Conservation (phyloP, 495 filamentous ascomycete genomes). For the Xylaria nigripes region DNA sequence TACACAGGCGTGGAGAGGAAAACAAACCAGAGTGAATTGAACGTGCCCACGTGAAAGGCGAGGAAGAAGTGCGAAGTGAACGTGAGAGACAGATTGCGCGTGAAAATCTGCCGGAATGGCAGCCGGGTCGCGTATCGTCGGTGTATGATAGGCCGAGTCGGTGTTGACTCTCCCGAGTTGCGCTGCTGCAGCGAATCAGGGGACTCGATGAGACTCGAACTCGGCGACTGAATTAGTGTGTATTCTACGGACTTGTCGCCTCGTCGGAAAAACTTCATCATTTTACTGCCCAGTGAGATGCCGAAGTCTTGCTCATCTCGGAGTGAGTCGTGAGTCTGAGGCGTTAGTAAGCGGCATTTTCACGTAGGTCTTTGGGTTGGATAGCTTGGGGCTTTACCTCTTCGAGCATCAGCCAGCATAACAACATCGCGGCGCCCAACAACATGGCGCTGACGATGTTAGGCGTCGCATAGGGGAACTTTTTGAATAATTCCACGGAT, state of each 20-base stretch:
- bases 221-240: slow-evolving; percentile 16
- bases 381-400: slow-evolving; percentile 41
- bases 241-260: slow-evolving; percentile 17
- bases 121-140: slow-evolving; percentile 38
- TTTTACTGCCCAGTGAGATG: slow-evolving; percentile 27
- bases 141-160: slow-evolving; percentile 1
- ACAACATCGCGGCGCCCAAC: slow-evolving; percentile 45
- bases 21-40: slow-evolving; percentile 76
- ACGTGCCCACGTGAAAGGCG: slow-evolving; percentile 70
- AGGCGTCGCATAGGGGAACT: slow-evolving; percentile 66
- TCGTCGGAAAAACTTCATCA: slow-evolving; percentile 16
- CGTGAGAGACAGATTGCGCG: slow-evolving; percentile 59
- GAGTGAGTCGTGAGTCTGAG: slow-evolving; percentile 44
- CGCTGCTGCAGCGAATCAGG: slow-evolving; percentile 16
- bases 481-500: slow-evolving; percentile 56
- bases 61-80: slow-evolving; percentile 61
- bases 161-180: slow-evolving; percentile 5
- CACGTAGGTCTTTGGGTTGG: not conserved
- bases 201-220: slow-evolving; percentile 17
- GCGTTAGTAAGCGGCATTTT: slow-evolving; percentile 14
- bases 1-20: slow-evolving; percentile 77
- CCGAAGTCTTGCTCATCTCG: slow-evolving; percentile 44
- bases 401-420: slow-evolving; percentile 59
- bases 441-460: slow-evolving; percentile 67
- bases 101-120: slow-evolving; percentile 71